These are phyloP conservation scores for Spathaspora gorwiae DNA, from an alignment of 805 yeast genomes.

Conservation along the genomic window DNA sequence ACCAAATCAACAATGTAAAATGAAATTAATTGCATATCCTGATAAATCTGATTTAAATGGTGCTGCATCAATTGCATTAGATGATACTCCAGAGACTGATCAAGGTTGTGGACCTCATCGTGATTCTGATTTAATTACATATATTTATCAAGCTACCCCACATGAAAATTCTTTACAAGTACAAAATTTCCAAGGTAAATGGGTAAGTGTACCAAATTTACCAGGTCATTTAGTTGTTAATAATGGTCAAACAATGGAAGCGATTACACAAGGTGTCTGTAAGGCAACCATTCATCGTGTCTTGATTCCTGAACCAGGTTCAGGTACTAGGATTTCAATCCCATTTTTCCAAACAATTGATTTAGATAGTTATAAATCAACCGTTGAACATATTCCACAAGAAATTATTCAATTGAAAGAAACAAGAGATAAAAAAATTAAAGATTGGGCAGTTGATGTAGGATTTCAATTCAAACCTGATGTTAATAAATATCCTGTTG, in stretches of 20 bases:
- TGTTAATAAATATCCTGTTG: slow-evolving; percentile 38
- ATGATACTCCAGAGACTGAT: slow-evolving; percentile 24
- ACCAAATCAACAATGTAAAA: slow-evolving; percentile 46
- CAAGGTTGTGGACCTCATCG: slow-evolving; percentile 67
- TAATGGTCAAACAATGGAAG: slow-evolving; percentile 59
- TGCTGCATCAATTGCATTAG: slow-evolving; percentile 18
- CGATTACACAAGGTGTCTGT: slow-evolving; percentile 54
- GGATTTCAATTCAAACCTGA: slow-evolving; percentile 40
- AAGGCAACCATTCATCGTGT: slow-evolving; percentile 59
- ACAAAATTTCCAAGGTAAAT: slow-evolving; percentile 49
- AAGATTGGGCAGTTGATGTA: slow-evolving; percentile 32
- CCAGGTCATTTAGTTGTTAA: slow-evolving; percentile 50
- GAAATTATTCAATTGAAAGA: slow-evolving; percentile 25
- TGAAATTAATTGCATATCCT: slow-evolving; percentile 58
- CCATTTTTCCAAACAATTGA: slow-evolving; percentile 49
- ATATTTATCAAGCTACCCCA: slow-evolving; percentile 52
- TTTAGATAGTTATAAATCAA: slow-evolving; percentile 27
- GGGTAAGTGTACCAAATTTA: slow-evolving; percentile 52
- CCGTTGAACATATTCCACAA: slow-evolving; percentile 24
- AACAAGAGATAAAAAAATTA: slow-evolving; percentile 31
- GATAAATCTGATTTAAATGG: slow-evolving; percentile 26
- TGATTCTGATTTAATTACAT: slow-evolving; percentile 60
- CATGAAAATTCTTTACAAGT: slow-evolving; percentile 51
- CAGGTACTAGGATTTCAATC: slow-evolving; percentile 41
- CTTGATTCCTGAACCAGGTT: slow-evolving; percentile 34